Percentiles rank a stretch among this genome's conserved stretches.
phyloP scores from a whole-genome alignment of 2,329 filamentous ascomycete species.

The Hymenotorrendiella dingleyae region DNA sequence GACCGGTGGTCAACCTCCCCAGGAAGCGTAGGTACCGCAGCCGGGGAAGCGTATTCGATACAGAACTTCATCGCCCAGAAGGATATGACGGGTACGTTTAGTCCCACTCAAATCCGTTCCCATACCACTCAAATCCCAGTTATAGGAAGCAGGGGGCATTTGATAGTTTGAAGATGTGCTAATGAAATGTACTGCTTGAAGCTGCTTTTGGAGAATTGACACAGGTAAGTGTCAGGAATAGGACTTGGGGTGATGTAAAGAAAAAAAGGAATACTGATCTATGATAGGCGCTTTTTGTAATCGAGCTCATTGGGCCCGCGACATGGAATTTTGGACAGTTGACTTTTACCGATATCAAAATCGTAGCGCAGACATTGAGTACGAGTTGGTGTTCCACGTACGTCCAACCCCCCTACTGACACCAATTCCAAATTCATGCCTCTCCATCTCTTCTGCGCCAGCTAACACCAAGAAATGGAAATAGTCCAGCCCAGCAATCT shows the following conservation, averaged over 20 bases:
- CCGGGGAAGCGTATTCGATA: conserved; percentile 1
- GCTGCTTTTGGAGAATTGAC: conserved; percentile 5
- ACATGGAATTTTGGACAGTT: conserved; percentile 8
- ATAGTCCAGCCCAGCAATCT: background rate
- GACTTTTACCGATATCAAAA: conserved; percentile 3
- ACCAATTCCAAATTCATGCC: too few relatives aligned
- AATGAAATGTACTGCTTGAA: background rate
- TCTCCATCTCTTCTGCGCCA: too few relatives aligned
- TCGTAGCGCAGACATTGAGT: background rate
- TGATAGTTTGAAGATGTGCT: too few relatives aligned
- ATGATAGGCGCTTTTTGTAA: conserved; percentile 2
- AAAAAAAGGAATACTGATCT: too few relatives aligned
- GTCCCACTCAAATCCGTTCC: background rate
- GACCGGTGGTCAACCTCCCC: conserved; percentile 1
- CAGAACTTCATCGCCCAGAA: background rate
- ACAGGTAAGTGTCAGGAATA: background rate
- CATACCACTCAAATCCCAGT: too few relatives aligned
- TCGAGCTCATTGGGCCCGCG: conserved; percentile 1
- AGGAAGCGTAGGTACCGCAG: background rate
- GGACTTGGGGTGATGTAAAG: too few relatives aligned
- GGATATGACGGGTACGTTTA: background rate
- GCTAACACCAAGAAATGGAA: background rate
- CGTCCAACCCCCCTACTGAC: background rate
- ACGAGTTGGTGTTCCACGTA: conserved; percentile 4
- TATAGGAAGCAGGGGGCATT: too few relatives aligned